These are phyloP conservation scores for Lipomyces spencermartinsiae DNA, from an alignment of 805 yeast species.

Conservation along the genomic window DNA sequence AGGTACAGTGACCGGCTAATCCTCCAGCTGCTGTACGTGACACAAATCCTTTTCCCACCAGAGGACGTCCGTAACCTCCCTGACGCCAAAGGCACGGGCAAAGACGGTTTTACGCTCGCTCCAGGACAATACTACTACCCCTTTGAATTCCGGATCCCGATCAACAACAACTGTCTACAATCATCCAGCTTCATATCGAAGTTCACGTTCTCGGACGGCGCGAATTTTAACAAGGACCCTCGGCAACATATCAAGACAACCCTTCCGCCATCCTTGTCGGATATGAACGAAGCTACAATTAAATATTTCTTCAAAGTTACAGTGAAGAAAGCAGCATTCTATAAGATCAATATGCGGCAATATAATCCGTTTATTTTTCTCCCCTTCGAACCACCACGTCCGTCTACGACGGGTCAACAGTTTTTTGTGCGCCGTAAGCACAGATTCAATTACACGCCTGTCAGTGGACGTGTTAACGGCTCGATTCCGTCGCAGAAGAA, in stretches of 20 bases:
- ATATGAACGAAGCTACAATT: constrained; percentile 31
- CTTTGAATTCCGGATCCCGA: constrained; percentile 47
- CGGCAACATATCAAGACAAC: constrained; percentile 36
- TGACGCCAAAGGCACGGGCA: constrained; percentile 32
- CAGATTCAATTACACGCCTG: constrained; percentile 23
- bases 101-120: constrained; percentile 45
- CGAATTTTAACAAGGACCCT: constrained; percentile 32
- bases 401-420: constrained; percentile 40
- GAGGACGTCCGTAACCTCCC: constrained; percentile 35
- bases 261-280: constrained; percentile 47
- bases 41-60: constrained; percentile 48
- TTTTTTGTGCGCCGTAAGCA: constrained; percentile 52
- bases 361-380: constrained; percentile 59
- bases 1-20: not conserved
- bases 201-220: constrained; percentile 21
- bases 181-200: constrained; percentile 19
- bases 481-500: constrained; percentile 7
- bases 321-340: constrained; percentile 58
- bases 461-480: not conserved
- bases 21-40: constrained; percentile 41
- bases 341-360: constrained; percentile 56
- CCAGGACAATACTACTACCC: constrained; percentile 48
- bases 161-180: constrained; percentile 38
- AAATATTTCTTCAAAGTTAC: constrained; percentile 61
- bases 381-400: constrained; percentile 50